These are phyloP conservation scores for Cyberlindnera maclurae DNA, from an alignment of 805 yeast genomes.

Conservation along the genomic window DNA sequence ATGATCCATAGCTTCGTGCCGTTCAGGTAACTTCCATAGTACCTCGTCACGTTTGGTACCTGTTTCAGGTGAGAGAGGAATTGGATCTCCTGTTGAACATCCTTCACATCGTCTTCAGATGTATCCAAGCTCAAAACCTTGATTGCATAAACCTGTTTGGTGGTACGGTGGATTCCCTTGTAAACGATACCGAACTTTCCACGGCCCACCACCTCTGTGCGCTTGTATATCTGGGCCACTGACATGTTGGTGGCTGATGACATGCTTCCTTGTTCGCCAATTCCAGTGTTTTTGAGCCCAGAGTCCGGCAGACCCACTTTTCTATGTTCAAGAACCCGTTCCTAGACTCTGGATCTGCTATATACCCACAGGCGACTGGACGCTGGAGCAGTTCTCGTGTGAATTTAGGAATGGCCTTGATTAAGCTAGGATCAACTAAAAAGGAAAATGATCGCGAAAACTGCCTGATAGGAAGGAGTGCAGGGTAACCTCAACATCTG, in stretches of 20 bases:
- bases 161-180: constrained; percentile 66
- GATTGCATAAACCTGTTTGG: constrained; percentile 82
- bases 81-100: constrained; percentile 89
- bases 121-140: constrained; percentile 90
- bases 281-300: no score
- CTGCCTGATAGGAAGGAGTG: no score
- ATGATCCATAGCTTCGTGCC: constrained; percentile 95
- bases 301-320: no score
- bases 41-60: constrained; percentile 88
- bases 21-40: constrained; percentile 79
- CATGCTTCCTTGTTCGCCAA: neutral
- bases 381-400: no score
- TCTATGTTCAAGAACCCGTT: no score
- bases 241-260: neutral
- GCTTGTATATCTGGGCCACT: constrained; percentile 44
- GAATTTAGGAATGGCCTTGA: no score
- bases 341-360: no score
- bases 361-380: no score
- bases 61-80: constrained; percentile 75
- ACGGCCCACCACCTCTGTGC: constrained; percentile 88
- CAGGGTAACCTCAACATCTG: no score
- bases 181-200: constrained; percentile 98
- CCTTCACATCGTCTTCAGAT: constrained; percentile 87
- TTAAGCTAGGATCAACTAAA: no score
- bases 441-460: no score